Evolutionary conservation across 2,329 filamentous ascomycete genomes (phyloP).

Genomic region (Neopestalotiopsis rosae): DNA sequence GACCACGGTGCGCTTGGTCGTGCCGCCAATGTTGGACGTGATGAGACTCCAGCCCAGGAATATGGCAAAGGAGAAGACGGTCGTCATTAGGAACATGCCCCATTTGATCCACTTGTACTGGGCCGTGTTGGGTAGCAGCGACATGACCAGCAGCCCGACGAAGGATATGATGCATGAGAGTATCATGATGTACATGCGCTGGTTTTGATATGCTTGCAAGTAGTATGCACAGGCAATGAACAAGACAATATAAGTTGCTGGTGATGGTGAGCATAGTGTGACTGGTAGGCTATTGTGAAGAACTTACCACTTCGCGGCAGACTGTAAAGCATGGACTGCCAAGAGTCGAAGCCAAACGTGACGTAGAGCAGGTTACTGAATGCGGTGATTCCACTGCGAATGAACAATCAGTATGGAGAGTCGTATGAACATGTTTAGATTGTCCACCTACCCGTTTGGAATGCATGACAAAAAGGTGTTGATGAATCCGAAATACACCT

Average conservation of each 20-base stretch:
- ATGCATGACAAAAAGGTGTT: slow-evolving; percentile 38
- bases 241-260: not conserved
- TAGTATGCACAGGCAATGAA: not conserved
- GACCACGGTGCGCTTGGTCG: slow-evolving; percentile 29
- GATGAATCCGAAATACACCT: slow-evolving; percentile 42
- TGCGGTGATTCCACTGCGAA: not conserved
- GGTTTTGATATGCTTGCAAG: not conserved
- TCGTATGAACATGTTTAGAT: not conserved
- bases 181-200: slow-evolving; percentile 31
- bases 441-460: slow-evolving; percentile 36
- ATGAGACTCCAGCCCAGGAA: slow-evolving; percentile 39
- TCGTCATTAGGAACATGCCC: slow-evolving; percentile 39
- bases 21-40: slow-evolving; percentile 31
- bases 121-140: slow-evolving; percentile 30
- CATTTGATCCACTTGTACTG: slow-evolving; percentile 34
- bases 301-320: slow-evolving; percentile 36
- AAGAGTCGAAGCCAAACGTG: slow-evolving; percentile 36
- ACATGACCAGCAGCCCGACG: slow-evolving; percentile 36
- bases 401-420: not conserved
- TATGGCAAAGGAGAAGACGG: slow-evolving; percentile 31
- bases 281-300: slow-evolving; percentile 29
- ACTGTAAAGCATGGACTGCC: slow-evolving; percentile 37
- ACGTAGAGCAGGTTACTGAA: slow-evolving; percentile 33
- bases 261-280: not conserved
- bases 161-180: slow-evolving; percentile 36